Conservation (phyloP, 2,329 filamentous ascomycete species). For the Cladosporium colombiae region DNA sequence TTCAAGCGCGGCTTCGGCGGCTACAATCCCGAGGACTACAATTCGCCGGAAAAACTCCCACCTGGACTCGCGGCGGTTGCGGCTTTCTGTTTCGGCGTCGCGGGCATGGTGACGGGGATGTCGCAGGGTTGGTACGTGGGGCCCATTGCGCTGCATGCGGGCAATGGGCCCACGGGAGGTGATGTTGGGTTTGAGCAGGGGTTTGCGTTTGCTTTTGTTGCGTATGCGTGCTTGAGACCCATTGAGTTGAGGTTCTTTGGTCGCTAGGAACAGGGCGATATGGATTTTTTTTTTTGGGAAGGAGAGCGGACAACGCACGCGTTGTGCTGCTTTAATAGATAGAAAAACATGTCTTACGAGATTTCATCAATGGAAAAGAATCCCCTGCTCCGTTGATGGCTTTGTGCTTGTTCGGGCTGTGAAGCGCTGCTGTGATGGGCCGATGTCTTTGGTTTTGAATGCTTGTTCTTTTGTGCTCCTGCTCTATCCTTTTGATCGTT, state of each 20-base stretch:
- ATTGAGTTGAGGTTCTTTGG: conserved; percentile 48
- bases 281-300: not conserved
- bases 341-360: not conserved
- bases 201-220: conserved; percentile 59
- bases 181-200: conserved; percentile 67
- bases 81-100: conserved; percentile 65
- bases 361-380: not conserved
- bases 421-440: not conserved
- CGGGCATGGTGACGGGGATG: conserved; percentile 70
- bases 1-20: conserved; percentile 61
- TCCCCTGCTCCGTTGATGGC: not conserved
- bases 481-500: not conserved
- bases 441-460: not conserved
- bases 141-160: conserved; percentile 63
- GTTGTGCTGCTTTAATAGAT: not conserved
- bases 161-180: conserved; percentile 53
- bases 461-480: not conserved
- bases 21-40: conserved; percentile 61
- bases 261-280: conserved; percentile 17
- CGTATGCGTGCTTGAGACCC: conserved; percentile 55
- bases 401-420: not conserved
- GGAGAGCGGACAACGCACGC: not conserved
- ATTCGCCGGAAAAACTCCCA: conserved; percentile 59
- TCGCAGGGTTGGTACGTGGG: conserved; percentile 69
- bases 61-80: conserved; percentile 63